phyloP scores from a whole-genome alignment of 371 early-diverging fungal genomes.

The Mucor irregularis region DNA sequence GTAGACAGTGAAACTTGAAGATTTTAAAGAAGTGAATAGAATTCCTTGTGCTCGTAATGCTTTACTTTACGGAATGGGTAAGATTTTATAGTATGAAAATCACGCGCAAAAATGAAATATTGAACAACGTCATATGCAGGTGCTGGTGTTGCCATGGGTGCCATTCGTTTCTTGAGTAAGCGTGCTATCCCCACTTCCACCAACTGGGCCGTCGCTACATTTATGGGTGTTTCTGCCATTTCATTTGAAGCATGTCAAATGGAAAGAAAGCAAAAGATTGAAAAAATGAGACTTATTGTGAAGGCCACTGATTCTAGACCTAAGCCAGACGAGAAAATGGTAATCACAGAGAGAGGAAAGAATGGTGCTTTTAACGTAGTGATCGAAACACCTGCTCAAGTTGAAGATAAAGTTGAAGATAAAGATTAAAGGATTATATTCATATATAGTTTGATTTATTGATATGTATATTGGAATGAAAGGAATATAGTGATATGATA shows the following conservation, averaged over 20 bases:
- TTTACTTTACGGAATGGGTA: conserved; percentile 50
- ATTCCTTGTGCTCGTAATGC: conserved; percentile 54
- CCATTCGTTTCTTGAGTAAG: conserved; percentile 38
- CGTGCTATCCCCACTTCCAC: conserved; percentile 42
- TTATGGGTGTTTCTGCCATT: conserved; percentile 42
- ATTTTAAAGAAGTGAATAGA: conserved; percentile 44
- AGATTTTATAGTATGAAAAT: not conserved
- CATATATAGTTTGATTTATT: too few relatives aligned
- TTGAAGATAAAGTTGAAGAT: not conserved
- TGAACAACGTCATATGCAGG: conserved; percentile 16
- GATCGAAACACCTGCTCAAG: conserved; percentile 36
- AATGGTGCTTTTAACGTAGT: conserved; percentile 43
- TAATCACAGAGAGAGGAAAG: conserved; percentile 35
- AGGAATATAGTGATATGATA: too few relatives aligned
- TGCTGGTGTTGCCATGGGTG: conserved; percentile 41
- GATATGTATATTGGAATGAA: too few relatives aligned
- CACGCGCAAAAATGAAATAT: too few relatives aligned
- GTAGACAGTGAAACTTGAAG: conserved; percentile 50
- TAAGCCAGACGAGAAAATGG: conserved; percentile 17
- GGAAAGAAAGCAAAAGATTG: conserved; percentile 41
- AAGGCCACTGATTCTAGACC: conserved; percentile 40
- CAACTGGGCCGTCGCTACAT: conserved; percentile 53
- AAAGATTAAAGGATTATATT: not conserved
- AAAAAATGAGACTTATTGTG: conserved; percentile 40
- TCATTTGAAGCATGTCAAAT: conserved; percentile 50